These are phyloP conservation scores for Arthromyces matolae DNA, from an alignment of 768 basidiomycete species.

Conservation along the genomic window DNA sequence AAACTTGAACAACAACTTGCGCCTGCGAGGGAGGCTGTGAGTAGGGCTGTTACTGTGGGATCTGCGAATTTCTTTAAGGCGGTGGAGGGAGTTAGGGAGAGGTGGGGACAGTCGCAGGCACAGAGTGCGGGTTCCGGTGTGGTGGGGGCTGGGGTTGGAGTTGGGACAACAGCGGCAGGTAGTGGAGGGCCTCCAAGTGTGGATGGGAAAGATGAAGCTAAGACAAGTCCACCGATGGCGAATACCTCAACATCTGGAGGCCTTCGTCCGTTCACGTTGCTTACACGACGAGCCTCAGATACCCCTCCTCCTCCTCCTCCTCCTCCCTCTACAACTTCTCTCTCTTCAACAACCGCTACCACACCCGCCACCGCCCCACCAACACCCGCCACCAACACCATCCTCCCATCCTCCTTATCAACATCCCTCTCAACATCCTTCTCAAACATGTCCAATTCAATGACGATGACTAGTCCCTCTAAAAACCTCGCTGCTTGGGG, in stretches of 20 bases:
- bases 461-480: conserved; percentile 10
- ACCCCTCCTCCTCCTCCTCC: background rate
- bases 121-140: conserved; percentile 32
- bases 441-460: no score
- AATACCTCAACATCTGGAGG: background rate
- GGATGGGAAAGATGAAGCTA: no score
- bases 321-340: background rate
- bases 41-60: conserved; percentile 67
- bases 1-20: conserved; percentile 92
- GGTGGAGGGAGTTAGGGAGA: conserved; percentile 80
- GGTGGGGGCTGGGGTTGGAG: conserved; percentile 36
- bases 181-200: conserved; percentile 7
- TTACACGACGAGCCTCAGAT: conserved; percentile 7
- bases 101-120: conserved; percentile 46
- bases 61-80: conserved; percentile 85
- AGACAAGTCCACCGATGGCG: conserved; percentile 8
- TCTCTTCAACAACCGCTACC: no score
- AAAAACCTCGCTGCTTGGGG: conserved; percentile 19
- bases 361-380: no score
- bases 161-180: no score
- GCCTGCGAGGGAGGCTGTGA: conserved; percentile 86
- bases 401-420: conserved; percentile 3
- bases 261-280: conserved; percentile 17
- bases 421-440: no score
- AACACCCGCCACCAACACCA: conserved; percentile 8